These are phyloP conservation scores for Phlebiopsis gigantea DNA, from an alignment of 768 basidiomycete species.

Conservation along the genomic window DNA sequence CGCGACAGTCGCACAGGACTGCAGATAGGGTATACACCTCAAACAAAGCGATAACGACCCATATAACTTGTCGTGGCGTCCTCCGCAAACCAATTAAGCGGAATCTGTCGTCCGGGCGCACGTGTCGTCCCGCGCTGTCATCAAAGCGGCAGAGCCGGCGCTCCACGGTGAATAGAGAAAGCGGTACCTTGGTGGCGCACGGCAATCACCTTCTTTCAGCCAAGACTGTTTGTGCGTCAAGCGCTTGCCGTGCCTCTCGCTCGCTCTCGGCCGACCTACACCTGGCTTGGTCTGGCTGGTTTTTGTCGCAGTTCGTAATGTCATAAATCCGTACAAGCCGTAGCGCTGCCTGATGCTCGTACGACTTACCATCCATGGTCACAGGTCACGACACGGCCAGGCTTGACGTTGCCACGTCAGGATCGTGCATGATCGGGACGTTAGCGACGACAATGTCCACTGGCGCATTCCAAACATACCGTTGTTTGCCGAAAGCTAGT, in stretches of 20 bases:
- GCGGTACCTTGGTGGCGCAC: neutral
- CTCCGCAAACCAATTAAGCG: no score
- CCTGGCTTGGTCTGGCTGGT: no score
- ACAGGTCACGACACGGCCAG: neutral
- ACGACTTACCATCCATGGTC: no score
- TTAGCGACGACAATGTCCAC: neutral
- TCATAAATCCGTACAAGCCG: no score
- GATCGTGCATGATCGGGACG: neutral
- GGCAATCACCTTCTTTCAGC: neutral
- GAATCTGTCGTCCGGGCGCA: no score
- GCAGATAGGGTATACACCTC: no score
- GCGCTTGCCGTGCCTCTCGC: neutral
- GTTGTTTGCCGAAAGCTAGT: neutral
- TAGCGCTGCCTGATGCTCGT: no score
- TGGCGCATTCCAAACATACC: neutral
- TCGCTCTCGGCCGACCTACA: neutral
- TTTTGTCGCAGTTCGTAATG: no score
- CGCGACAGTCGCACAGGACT: no score
- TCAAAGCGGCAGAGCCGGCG: neutral
- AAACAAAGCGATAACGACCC: no score
- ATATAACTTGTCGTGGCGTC: no score
- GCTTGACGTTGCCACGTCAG: neutral
- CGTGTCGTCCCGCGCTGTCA: no score
- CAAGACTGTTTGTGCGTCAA: neutral
- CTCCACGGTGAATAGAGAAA: neutral